phyloP scores from a whole-genome alignment of 371 early-diverging fungal species.

The Mortierella polycephala region DNA sequence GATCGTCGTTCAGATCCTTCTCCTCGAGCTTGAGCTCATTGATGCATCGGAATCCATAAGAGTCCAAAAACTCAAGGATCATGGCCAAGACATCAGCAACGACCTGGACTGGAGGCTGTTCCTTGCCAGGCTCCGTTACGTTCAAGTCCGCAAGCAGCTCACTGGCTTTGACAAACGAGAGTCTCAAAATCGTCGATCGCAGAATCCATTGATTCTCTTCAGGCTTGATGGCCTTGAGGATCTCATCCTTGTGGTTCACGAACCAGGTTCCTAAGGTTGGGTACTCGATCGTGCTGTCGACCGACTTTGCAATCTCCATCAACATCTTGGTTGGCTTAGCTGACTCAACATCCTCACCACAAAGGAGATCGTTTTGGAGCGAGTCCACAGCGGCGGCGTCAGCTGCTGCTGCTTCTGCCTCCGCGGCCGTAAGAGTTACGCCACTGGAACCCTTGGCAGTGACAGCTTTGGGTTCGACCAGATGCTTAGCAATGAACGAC shows the following conservation, averaged over 20 bases:
- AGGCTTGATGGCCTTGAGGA: constrained; percentile 43
- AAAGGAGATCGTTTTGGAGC: constrained; percentile 50
- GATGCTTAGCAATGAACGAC: constrained; percentile 52
- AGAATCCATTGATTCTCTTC: constrained; percentile 47
- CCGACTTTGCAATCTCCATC: constrained; percentile 50
- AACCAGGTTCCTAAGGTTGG: constrained; percentile 37
- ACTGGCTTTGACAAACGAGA: constrained; percentile 42
- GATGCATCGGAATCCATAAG: constrained; percentile 53
- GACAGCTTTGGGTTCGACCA: constrained; percentile 37
- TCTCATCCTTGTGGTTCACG: constrained; percentile 31
- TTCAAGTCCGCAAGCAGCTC: constrained; percentile 33
- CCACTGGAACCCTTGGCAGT: constrained; percentile 1
- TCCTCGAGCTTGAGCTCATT: constrained; percentile 53
- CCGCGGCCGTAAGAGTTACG: constrained; percentile 25
- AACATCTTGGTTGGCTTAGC: constrained; percentile 55
- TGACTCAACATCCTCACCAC: constrained; percentile 53
- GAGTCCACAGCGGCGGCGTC: constrained; percentile 51
- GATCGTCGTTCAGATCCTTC: constrained; percentile 52
- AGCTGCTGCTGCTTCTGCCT: constrained; percentile 32
- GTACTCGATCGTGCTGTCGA: constrained; percentile 41
- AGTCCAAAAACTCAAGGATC: constrained; percentile 51
- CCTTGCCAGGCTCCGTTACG: constrained; percentile 23
- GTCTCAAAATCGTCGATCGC: constrained; percentile 43
- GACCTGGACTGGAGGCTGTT: constrained; percentile 48
- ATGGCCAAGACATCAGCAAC: constrained; percentile 44